Conservation (phyloP, 225 moss, liverwort and hornwort genomes). For the Physcomitrium patens region DNA sequence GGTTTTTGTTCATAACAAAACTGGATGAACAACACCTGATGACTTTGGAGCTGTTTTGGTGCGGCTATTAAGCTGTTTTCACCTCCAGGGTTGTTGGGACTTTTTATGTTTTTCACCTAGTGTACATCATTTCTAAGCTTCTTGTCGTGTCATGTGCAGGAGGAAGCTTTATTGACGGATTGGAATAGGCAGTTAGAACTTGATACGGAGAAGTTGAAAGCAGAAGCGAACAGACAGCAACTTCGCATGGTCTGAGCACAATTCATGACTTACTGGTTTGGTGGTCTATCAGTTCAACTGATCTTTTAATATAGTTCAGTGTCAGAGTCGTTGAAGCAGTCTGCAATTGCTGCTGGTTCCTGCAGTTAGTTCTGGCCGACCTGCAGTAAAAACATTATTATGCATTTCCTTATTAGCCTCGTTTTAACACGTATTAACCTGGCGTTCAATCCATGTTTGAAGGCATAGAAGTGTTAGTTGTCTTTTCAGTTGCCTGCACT, state of each 20-base stretch:
- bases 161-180: slow-evolving; percentile 72
- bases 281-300: neutral
- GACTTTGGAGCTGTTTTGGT: neutral
- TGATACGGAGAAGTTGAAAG: slow-evolving; percentile 88
- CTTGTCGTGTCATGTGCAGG: slow-evolving; percentile 46
- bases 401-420: slow-evolving; percentile 13
- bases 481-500: neutral
- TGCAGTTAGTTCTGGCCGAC: neutral
- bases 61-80: slow-evolving; percentile 7
- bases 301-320: neutral
- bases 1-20: neutral
- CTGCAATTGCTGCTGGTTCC: neutral
- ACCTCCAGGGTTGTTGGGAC: neutral
- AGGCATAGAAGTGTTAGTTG: neutral
- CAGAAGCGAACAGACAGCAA: slow-evolving; percentile 90
- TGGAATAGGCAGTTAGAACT: slow-evolving; percentile 93
- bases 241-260: slow-evolving; percentile 76
- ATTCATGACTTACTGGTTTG: slow-evolving; percentile 15
- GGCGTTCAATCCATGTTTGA: neutral
- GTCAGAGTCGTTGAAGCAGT: neutral
- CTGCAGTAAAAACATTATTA: neutral
- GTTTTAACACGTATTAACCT: neutral
- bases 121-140: neutral
- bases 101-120: slow-evolving; percentile 2
- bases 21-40: neutral